A percentile compares a stretch with the other conserved stretches of the same genome.
phyloP scores from a whole-genome alignment of 2,329 filamentous ascomycete genomes.

The Lachnum nothofagi region DNA sequence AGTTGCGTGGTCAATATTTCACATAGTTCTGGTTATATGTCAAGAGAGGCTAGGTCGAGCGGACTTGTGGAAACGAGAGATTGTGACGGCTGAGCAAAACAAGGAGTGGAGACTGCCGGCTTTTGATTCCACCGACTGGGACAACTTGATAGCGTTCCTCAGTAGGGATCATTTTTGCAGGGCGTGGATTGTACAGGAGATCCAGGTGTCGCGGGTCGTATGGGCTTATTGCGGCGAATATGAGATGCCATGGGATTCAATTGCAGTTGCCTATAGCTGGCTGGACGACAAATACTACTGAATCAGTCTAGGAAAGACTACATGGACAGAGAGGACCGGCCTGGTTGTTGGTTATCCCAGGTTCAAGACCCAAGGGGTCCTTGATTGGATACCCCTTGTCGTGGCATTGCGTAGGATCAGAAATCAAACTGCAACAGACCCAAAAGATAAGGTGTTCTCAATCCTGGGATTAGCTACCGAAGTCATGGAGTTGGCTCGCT shows the following conservation, averaged over 20 bases:
- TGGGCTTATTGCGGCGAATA: conserved; percentile 1
- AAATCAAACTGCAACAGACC: not conserved
- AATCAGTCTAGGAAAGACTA: not conserved
- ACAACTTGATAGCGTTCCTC: not conserved
- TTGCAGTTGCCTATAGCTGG: not conserved
- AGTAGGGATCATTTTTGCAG: not conserved
- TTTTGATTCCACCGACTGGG: not conserved
- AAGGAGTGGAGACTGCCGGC: not conserved
- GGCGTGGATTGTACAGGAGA: not conserved
- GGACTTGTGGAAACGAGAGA: not conserved
- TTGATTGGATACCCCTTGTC: not conserved
- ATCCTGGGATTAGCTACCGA: not conserved
- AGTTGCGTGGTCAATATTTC: not conserved
- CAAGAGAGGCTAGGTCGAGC: not conserved
- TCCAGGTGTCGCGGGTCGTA: not conserved
- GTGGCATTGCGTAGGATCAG: not conserved
- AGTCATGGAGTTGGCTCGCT: not conserved
- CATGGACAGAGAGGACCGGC: no score
- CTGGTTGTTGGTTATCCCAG: not conserved
- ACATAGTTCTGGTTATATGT: not conserved
- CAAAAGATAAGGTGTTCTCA: not conserved
- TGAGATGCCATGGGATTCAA: not conserved
- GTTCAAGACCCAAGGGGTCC: no score
- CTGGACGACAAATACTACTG: not conserved
- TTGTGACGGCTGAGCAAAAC: not conserved